Conservation (phyloP, 345 rosid species). For the Salix viminalis region DNA sequence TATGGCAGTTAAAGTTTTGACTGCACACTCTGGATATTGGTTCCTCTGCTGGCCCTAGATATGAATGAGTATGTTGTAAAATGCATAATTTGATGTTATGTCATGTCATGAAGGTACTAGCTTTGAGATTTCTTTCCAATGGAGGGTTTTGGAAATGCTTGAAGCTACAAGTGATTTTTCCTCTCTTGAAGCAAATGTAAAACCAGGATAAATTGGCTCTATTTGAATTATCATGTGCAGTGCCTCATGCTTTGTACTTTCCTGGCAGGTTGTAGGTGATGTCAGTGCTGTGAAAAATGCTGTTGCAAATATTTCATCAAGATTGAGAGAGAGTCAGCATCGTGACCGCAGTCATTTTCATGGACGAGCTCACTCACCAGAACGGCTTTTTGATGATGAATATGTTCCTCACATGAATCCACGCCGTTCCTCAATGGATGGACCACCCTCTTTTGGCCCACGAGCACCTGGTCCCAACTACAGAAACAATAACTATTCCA, state of each 20-base stretch:
- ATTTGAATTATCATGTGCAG: neutral
- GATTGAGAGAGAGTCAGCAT: slow-evolving; percentile 95
- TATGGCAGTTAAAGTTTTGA: neutral
- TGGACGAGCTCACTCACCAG: slow-evolving; percentile 75
- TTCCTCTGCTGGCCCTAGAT: neutral
- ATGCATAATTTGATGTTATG: neutral
- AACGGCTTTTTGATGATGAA: slow-evolving; percentile 69
- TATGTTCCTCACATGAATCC: slow-evolving; percentile 50
- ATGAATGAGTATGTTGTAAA: neutral
- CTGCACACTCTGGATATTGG: neutral
- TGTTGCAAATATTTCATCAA: slow-evolving; percentile 63
- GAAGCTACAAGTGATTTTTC: neutral
- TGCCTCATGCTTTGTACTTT: slow-evolving; percentile 5
- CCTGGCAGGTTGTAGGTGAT: slow-evolving; percentile 80
- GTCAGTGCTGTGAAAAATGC: slow-evolving; percentile 75
- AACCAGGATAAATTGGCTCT: neutral
- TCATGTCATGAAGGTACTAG: neutral
- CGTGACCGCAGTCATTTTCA: slow-evolving; percentile 82
- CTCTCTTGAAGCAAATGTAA: neutral
- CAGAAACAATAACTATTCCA: slow-evolving; percentile 48
- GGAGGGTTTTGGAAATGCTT: neutral
- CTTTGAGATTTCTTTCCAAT: slow-evolving; percentile 4
- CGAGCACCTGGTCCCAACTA: slow-evolving; percentile 44
- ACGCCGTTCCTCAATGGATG: slow-evolving; percentile 57
- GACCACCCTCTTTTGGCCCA: slow-evolving; percentile 44